Evolutionary conservation across 2,329 filamentous ascomycete species (phyloP), one percentile per base, ranked within the genome.

Genomic region (Sporothrix inflata): DNA sequence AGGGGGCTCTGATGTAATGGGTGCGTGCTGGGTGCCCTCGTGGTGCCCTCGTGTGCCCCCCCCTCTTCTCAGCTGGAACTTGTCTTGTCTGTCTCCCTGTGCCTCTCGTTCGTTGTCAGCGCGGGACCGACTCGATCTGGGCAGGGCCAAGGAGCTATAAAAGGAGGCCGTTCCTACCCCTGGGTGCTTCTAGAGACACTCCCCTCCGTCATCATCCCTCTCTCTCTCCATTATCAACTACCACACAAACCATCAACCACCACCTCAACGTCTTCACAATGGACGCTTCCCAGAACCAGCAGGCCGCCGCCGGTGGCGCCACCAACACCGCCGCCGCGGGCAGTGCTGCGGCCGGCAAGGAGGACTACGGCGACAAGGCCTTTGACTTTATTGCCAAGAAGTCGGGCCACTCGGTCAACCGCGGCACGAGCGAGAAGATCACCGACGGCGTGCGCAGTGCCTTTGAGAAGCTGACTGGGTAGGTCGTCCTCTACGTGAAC

Each of bases 381-480:
- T 77, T 78, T 45, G 75, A 76, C 69, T 74, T 76, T 34, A 12
- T 76, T 0, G 34, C 76, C 72, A 78, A 78, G 74, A 78, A 78
- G 75, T 40, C 76, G 1, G 77, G 77, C 73, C 76, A 76, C 73
- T 45, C 49, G 7, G 49, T 78, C 27, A 70, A 76, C 74, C 68
- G 65, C 65, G 71, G 74, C 61, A 77, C 76, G 12, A 69, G 73
- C 65, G 79, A 81, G 78, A 80, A 80, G 77, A 79, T 80, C 74
- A 81, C 80, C 57, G 79, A 81, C 67, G 77, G 74, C 12, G 75
- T 76, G 8, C 80, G 82, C 21, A 71, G 73, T 19, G 72, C 74
- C 19, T 81, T 80, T 72, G 82, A 83, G 78, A 83, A 83, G 78
- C 47, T 75, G 5, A 82, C 82, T 34, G 82, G 81, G 80, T 82